phyloP scores from a whole-genome alignment of 768 basidiomycete genomes.

The Candolleomyces efflorescens region DNA sequence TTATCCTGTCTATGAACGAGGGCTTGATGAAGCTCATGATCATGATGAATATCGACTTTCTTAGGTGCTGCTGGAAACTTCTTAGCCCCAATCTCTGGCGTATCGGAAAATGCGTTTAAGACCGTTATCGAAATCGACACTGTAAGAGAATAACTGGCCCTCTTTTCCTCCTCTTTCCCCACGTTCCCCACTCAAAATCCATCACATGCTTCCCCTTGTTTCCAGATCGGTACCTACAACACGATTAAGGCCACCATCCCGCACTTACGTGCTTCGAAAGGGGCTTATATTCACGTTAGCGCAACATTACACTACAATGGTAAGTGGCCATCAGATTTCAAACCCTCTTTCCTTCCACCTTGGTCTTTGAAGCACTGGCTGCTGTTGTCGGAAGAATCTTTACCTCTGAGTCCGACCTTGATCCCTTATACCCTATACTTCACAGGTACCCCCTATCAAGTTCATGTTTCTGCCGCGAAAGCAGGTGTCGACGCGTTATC shows the following conservation, averaged over 20 bases:
- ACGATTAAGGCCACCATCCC: conserved; percentile 90
- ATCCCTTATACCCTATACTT: not conserved
- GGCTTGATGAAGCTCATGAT: not conserved
- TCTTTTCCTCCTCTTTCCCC: not conserved
- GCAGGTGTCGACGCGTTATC: conserved; percentile 90
- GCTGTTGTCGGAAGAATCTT: not conserved
- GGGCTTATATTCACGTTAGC: conserved; percentile 86
- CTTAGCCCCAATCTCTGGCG: conserved; percentile 74
- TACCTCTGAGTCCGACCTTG: conserved; percentile 10
- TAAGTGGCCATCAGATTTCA: conserved; percentile 25
- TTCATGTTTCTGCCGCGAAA: conserved; percentile 93
- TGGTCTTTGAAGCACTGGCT: not conserved
- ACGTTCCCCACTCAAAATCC: not conserved
- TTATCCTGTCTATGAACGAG: not conserved
- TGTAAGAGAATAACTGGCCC: conserved; percentile 38
- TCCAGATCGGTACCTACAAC: conserved; percentile 85
- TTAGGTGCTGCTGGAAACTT: conserved; percentile 96
- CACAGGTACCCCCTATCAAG: conserved; percentile 78
- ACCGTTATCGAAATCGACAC: conserved; percentile 95
- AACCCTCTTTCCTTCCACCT: conserved; percentile 2
- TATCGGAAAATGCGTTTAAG: conserved; percentile 88
- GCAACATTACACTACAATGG: conserved; percentile 85
- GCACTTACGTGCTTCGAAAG: conserved; percentile 65
- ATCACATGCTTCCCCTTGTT: conserved; percentile 1
- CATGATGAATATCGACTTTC: not conserved